Base-by-base conservation (phyloP, 148 eudicot species). In the Fagopyrum homotropicum region DNA sequence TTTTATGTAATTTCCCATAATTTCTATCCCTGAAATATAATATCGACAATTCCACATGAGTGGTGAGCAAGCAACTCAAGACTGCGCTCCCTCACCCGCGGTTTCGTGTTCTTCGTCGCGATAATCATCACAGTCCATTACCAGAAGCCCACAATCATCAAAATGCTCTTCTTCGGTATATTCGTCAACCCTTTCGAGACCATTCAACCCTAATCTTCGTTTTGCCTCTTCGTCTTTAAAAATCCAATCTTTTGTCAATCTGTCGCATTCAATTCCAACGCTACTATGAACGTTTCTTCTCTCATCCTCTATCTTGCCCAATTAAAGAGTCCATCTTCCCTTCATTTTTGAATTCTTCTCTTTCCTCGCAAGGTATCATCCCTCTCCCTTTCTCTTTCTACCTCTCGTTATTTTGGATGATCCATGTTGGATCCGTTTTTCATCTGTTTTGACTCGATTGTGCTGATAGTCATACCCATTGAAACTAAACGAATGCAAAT, bases 181-280 rank as follows among this genome's bases (percentile, higher is more conserved):
- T 35, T 35, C 40, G 40, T 35, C 40, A 35, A 35, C 66, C 9
- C 66, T 59, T 22, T 19, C 30, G 66, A 59, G 66, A 59, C 40
- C 9, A 22, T 22, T 59, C 40, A 26, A 43, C 68, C 3, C 10
- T 61, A 61, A 29, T 61, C 68, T 9, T 10, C 43, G 6, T 43
- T 26, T 60, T 26, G 14, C 14, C 30, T 15, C 40, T 2, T 5
- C 66, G 22, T 30, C 2, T 63, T 9, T 11, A 63, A 29, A 63
- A n/a, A n/a, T 9, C 7, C 40, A 2, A 43, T 43, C 4, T 64
- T 45, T 4, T 10, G 35, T 45, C 46, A 66, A 40, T 63, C 69
- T 66, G 71, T 61, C 68, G 68, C 68, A 40, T 61, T 61, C 68
- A 61, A 19, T 9, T 61, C 68, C 68, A 43, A 66, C 47, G 46